Evolutionary conservation across 2,329 filamentous ascomycete species (phyloP), one percentile per base, ranked within the genome.

Genomic region (Trichoderma sp.): DNA sequence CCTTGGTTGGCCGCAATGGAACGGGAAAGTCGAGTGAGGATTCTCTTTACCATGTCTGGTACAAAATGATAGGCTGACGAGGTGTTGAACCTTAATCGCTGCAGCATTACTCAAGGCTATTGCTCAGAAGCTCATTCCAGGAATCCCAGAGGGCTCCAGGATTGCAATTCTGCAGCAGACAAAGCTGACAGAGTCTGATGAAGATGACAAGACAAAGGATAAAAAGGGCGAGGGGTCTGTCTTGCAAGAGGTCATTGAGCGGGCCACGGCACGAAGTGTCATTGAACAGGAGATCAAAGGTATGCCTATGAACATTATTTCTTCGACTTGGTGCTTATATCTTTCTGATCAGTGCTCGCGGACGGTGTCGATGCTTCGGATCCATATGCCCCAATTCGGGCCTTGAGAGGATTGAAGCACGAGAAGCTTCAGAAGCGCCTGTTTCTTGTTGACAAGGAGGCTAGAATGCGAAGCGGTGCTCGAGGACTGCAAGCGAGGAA

Each of bases 1-100:
- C 92, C 0, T 82, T 96, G 1, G 83, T 95, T 24, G 93, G 93
- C 0, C 86, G 92, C 7, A 96, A 96, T 79, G 93, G 93, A 0
- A 91, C 89, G 2, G 93, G 93, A 6, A 96, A 96, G 76, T 94
- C 92, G 4, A 95, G 89, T 91, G 79, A 78, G 85, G 75, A 56
- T 16, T 6, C 6, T 43, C 31, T 8, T 27, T 8, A 47, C 2
- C 2, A 16, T 24, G 16, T 19, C 16, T 19, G 8, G 27, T 6
- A 47, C 7, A 33, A 4, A 27, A 56, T 7, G 13, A 19, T 43
- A 58, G n/a, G 49, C 55, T 55, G 35, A 66, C 57, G n/a, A 19
- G 31, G 3, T 5, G 1, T 11, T 19, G 1, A 24, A 21, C 1
- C 5, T 29, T 21, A 16, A 52, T 57, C 4, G 7, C 27, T 62